Conservation (phyloP, 495 filamentous ascomycete genomes). For the Neurospora sp. region DNA sequence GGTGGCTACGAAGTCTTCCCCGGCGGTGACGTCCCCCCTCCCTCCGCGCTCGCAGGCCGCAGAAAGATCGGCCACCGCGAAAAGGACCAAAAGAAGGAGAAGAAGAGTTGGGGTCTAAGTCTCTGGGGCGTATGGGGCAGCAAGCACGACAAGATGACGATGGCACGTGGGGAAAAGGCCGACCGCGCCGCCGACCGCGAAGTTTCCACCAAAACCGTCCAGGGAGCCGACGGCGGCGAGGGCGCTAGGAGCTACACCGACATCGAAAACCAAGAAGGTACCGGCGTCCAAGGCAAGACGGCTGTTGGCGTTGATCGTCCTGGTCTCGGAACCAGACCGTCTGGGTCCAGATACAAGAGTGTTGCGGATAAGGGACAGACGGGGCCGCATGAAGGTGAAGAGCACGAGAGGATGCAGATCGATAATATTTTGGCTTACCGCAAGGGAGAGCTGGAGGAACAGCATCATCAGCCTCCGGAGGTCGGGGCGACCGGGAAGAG, state of each 20-base stretch:
- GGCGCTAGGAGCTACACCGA: constrained; percentile 29
- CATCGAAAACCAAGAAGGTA: constrained; percentile 20
- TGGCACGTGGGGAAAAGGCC: constrained; percentile 31
- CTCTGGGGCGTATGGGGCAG: constrained; percentile 81
- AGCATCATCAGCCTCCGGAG: constrained; percentile 6
- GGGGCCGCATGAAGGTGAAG: constrained; percentile 7
- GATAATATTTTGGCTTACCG: constrained; percentile 20
- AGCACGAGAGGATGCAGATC: constrained; percentile 22
- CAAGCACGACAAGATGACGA: constrained; percentile 70
- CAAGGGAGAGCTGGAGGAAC: constrained; percentile 8
- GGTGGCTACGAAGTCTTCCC: constrained; percentile 58
- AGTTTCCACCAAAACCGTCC: background rate
- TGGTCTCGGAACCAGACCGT: background rate
- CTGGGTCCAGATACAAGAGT: constrained; percentile 22
- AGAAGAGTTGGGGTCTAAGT: constrained; percentile 61
- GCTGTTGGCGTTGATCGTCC: background rate
- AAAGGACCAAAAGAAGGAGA: constrained; percentile 34
- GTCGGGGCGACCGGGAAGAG: constrained; percentile 37
- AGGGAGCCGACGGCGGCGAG: constrained; percentile 22
- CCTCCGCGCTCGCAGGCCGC: constrained; percentile 70
- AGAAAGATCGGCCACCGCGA: constrained; percentile 41
- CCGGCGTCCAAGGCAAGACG: background rate
- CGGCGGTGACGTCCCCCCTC: constrained; percentile 67
- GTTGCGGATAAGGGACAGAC: constrained; percentile 35
- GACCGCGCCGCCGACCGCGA: constrained; percentile 2